Evolutionary conservation across 495 filamentous ascomycete species (phyloP), one percentile per base, ranked within the genome.

Genomic region (Tuber umbilicatum): DNA sequence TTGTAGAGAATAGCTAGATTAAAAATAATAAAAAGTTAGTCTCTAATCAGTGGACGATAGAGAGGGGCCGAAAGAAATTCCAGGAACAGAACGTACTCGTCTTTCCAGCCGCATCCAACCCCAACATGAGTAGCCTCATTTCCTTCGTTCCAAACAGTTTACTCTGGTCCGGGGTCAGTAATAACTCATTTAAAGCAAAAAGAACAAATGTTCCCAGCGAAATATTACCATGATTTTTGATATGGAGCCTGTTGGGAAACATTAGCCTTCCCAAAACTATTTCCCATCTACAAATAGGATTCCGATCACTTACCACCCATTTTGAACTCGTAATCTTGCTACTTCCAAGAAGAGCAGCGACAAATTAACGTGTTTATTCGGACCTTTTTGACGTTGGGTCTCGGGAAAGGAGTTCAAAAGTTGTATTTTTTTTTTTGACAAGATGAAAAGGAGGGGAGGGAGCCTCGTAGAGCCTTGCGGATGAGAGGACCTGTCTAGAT

Each of bases 141-240:
- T 99, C 96, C 86, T 97, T 96, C 70, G 94, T 95, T 85, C 95
- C 96, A 85, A 98, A 97, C 84, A 99, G 93, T 90, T 96, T 97
- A 14, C 81, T 81, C 80, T 82, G 45, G 73, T 27, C 9, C 71
- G 35, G 43, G 23, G 31, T 40, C 27, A 72, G 70, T 35, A 73
- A 43, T n/a, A 73, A 43, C 75, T 60, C 78, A 79, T 67, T 71
- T 70, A 64, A 68, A 45, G 38, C 55, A 14, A 50, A 21, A 37
- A n/a, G n/a, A 31, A 47, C 21, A 68, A 43, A 31, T 70, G 69
- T 69, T 72, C 50, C 69, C 69, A 74, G 60, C 38, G 42, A 73
- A 47, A 60, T 69, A 43, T 71, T 75, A 81, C 79, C 76, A 81
- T 71, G 72, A 81, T 77, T 74, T 81, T 81, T 74, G 80, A 81